Base-by-base conservation (phyloP, 73 alveolate species). In the Paramecium primaurelia region DNA sequence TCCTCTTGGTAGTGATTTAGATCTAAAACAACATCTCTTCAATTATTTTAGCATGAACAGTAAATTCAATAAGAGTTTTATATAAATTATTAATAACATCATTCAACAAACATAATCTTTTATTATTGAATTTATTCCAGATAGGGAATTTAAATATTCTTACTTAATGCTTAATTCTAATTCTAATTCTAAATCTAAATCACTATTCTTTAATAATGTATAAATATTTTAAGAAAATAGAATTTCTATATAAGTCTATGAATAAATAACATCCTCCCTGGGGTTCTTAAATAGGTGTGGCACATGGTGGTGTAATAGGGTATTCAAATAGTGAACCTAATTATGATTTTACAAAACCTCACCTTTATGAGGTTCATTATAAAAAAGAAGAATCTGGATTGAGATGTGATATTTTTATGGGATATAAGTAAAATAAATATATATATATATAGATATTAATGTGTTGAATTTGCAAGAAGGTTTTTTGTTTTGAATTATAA, bases 211-310 rank as follows among this genome's bases (percentile, higher is more conserved):
- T 40, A 40, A 40, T 54, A 7, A 64, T 64, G 84, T 64, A 64
- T 64, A 64, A 64, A 64, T 64, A 64, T 64, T 64, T 32, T 64
- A 64, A 64, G 84, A 64, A 64, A 64, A 64, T 64, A 64, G 84
- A 64, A 64, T 32, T 3, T 64, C 45, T 64, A 32, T 64, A 11
- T 64, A 32, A 51, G 8, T 5, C 3, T 3, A 64, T 64, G 51
- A 64, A 64, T 64, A 64, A 64, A 64, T 28, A 28, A 64, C 84
- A 64, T 64, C 84, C 84, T 64, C 49, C 45, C 12, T 64, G 47
- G 45, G 84, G 45, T 64, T 64, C 49, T 3, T 64, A 64, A 32
- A 64, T 64, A 6, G 84, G 47, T 32, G 84, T 64, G 36, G 77
- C 77, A 59, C 77, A 59, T 25, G 77, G 77, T 59, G 60, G 60